phyloP scores from a whole-genome alignment of 768 basidiomycete species.

The Auricularia sp. region DNA sequence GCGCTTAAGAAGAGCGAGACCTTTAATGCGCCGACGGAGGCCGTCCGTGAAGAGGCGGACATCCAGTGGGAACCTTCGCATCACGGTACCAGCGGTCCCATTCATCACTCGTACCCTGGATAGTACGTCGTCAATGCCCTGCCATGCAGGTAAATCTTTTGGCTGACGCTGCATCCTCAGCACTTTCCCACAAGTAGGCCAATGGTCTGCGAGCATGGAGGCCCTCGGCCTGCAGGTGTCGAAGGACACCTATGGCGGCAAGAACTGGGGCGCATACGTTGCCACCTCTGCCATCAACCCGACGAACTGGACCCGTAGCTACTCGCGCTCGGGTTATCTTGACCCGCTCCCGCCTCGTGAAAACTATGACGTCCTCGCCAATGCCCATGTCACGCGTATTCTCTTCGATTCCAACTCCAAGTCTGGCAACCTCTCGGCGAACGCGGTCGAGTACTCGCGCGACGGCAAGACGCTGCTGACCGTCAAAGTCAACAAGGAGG shows the following conservation, averaged over 20 bases:
- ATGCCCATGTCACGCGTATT: conserved; percentile 49
- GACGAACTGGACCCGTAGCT: conserved; percentile 52
- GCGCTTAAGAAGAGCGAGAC: conserved; percentile 45
- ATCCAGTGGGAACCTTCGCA: conserved; percentile 36
- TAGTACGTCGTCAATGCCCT: neutral
- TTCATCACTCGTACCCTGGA: conserved; percentile 37
- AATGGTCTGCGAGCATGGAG: neutral
- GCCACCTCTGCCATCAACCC: conserved; percentile 53
- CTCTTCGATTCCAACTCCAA: conserved; percentile 27
- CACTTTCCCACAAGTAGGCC: neutral
- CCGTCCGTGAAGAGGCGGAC: conserved; percentile 29
- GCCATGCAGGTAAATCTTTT: neutral
- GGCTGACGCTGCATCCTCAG: neutral
- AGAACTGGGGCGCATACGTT: conserved; percentile 42
- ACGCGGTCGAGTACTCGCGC: conserved; percentile 40
- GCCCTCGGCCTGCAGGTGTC: neutral
- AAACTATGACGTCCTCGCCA: conserved; percentile 55
- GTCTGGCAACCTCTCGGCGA: conserved; percentile 29
- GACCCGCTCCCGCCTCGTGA: conserved; percentile 51
- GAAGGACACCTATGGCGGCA: conserved; percentile 36
- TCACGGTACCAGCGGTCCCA: conserved; percentile 45
- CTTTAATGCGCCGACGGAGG: conserved; percentile 40
- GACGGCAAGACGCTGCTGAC: conserved; percentile 24
- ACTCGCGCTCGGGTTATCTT: conserved; percentile 54
- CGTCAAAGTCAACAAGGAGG: conserved; percentile 50